These are phyloP conservation scores for Mediolabrus comicus DNA, from an alignment of 108 stramenopile genomes.

Conservation along the genomic window DNA sequence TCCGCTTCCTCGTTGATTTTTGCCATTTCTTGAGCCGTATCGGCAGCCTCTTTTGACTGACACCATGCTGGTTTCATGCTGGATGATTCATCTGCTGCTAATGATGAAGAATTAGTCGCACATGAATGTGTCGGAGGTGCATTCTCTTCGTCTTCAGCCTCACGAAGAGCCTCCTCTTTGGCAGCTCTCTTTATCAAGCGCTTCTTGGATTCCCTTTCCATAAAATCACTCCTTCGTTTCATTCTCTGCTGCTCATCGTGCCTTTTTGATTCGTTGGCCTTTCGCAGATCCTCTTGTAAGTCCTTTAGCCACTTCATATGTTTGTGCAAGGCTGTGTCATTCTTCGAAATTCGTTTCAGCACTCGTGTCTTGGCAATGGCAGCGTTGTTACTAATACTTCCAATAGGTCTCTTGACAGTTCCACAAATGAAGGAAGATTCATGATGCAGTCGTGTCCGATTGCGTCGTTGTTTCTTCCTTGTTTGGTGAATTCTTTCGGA, in stretches of 20 bases:
- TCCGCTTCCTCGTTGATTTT: constrained; percentile 65
- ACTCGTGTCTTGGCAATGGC: constrained; percentile 38
- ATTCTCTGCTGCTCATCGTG: constrained; percentile 15
- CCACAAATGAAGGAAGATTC: constrained; percentile 14
- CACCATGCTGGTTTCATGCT: constrained; percentile 74
- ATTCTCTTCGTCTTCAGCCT: constrained; percentile 5
- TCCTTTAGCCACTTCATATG: constrained; percentile 45
- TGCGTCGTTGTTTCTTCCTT: neutral
- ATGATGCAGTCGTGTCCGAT: neutral
- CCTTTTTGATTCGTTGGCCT: constrained; percentile 38
- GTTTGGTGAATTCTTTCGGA: constrained; percentile 1
- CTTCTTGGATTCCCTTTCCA: constrained; percentile 57
- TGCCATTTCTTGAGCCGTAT: constrained; percentile 26
- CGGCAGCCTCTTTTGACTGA: constrained; percentile 60
- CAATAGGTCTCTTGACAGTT: constrained; percentile 27
- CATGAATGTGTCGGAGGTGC: neutral
- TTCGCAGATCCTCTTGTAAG: constrained; percentile 25
- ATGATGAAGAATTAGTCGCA: neutral
- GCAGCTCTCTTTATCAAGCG: constrained; percentile 13
- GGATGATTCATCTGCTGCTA: neutral
- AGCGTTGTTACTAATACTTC: constrained; percentile 9
- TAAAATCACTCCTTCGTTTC: constrained; percentile 35
- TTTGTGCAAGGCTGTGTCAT: constrained; percentile 34
- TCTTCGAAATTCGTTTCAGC: constrained; percentile 40
- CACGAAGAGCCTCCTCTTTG: neutral